Evolutionary conservation across 2,329 filamentous ascomycete species (phyloP), one percentile per base, ranked within the genome.

Genomic region (Fusarium pseudonygamai): DNA sequence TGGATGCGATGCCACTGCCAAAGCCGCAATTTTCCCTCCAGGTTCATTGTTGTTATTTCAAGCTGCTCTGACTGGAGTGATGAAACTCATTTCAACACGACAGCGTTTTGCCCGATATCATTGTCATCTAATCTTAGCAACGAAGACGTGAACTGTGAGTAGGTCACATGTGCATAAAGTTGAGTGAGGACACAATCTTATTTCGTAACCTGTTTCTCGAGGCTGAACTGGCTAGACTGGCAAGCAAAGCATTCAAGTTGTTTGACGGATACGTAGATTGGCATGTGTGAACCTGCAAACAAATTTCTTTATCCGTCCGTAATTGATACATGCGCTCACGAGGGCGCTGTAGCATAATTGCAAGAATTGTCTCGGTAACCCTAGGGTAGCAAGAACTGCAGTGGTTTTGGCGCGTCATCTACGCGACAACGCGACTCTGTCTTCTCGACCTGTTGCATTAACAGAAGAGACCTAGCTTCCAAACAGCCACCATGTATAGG

Each of bases 101-200:
- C 4, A 4, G n/a, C n/a, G n/a, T 4, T 6, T 20, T 7, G 3
- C 2, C 32, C 7, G 6, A 22, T 16, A 16, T 15, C 4, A 9
- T 22, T 28, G 0, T 15, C 7, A 8, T 16, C 6, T 53, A 3
- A 37, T 22, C 10, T 22, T 16, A 5, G 18, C 6, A 16, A 8
- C 1, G 13, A 26, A 36, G 13, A 15, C 5, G 14, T 26, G 14
- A 16, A 18, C 0, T 16, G 5, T 49, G 3, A n/a, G 13, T 12
- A 4, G 7, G 10, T 8, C 26, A 11, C 0, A 0, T 28, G 2
- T 15, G 1, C 9, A 2, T 3, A 1, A 7, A 11, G 18, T 28
- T 18, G 8, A 7, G 28, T 28, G 28, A 28, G 28, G 28, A 7
- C 28, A 28, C 28, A 7, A 7, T 28, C 28, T 28, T 28, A 28